Evolutionary conservation across 768 basidiomycete species (phyloP), one percentile per base, ranked within the genome.

Genomic region (Podaxis carcinomalis): DNA sequence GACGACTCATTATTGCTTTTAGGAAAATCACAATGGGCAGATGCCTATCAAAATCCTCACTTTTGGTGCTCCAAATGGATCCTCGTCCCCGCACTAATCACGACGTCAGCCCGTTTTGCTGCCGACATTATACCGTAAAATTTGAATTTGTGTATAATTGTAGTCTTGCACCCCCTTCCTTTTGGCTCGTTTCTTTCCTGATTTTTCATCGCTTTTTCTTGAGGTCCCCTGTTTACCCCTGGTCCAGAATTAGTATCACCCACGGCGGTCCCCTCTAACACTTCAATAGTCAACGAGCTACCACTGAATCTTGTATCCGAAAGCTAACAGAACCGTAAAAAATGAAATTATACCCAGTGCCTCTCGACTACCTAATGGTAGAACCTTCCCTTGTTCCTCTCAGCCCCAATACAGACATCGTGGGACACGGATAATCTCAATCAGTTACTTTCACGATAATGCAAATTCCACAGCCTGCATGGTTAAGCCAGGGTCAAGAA

Each of bases 21-120:
- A 42, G 47, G 62, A 51, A 54, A 56, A 25, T 56, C 82, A 78
- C 77, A 78, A 66, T 72, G 72, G 55, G 72, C 70, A 21, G 70
- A 76, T 25, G 76, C 74, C 35, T 25, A 73, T 81, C 66, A 80
- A 78, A 57, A 74, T 82, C 53, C 70, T 83, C 59, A 81, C 80
- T 6, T 82, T 82, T 58, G 82, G 79, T 9, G 72, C 69, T 5
- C 56, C 54, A 40, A 49, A 47, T 25, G 63, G 51, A 28, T 55
- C 53, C 13, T 47, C 51, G 32, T 53, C 56, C 10, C 57, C 32
- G n/a, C 56, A 52, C 28, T 56, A 59, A 54, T 25, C 40, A 27
- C 32, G 14, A 10, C 42, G 7, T n/a, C 13, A 16, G 6, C 27
- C 2, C 21, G 37, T 7, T 37, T 19, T 25, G 37, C 23, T 1